phyloP scores from a whole-genome alignment of 2,329 filamentous ascomycete genomes.

The Tolypocladium tropicale region DNA sequence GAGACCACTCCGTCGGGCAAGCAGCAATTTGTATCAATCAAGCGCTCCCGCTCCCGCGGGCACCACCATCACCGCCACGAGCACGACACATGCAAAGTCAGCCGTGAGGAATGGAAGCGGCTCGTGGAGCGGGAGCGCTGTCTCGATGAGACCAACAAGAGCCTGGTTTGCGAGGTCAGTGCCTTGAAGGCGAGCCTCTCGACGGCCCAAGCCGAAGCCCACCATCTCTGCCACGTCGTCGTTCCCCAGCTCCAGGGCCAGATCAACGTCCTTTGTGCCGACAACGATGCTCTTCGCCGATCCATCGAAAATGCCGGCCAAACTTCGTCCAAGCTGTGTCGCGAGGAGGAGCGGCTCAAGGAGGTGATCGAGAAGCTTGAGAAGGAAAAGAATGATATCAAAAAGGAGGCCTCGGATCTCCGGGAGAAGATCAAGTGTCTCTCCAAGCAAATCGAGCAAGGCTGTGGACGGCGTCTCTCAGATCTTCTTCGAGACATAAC shows the following conservation, averaged over 20 bases:
- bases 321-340: conserved; percentile 17
- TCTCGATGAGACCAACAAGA: conserved; percentile 23
- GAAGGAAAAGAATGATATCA: conserved; percentile 22
- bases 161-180: conserved; percentile 19
- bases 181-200: conserved; percentile 25
- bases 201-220: conserved; percentile 22
- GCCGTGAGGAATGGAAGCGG: conserved; percentile 24
- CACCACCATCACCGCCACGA: conserved; percentile 20
- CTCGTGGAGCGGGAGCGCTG: conserved; percentile 24
- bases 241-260: conserved; percentile 27
- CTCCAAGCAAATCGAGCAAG: conserved; percentile 20
- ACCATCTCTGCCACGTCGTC: conserved; percentile 19
- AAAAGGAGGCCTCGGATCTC: conserved; percentile 25
- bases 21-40: conserved; percentile 27
- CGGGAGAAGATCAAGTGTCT: conserved; percentile 22
- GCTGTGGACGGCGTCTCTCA: conserved; percentile 18
- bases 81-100: conserved; percentile 24
- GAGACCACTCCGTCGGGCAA: conserved; percentile 23
- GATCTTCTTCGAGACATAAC: conserved; percentile 22
- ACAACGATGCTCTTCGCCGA: conserved; percentile 29
- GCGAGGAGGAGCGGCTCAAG: conserved; percentile 21
- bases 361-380: conserved; percentile 21
- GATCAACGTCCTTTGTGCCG: conserved; percentile 22
- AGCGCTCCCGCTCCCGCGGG: conserved; percentile 25
- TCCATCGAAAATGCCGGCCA: conserved; percentile 22